Conservation (phyloP, 2,329 filamentous ascomycete genomes). For the Lachnellula hyalina region DNA sequence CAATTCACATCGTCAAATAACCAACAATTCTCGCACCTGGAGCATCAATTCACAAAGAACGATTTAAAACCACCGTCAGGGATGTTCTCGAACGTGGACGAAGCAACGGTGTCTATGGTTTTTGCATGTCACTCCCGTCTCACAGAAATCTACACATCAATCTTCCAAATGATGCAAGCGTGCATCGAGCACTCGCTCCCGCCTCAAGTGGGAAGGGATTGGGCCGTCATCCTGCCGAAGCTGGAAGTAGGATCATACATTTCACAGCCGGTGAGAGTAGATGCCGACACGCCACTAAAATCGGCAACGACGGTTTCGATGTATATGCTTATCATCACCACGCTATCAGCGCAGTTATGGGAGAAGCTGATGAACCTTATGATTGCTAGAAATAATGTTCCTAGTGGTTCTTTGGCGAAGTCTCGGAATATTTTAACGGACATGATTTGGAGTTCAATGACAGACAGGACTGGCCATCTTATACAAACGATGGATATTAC, state of each 20-base stretch:
- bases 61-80: background rate
- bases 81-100: slow-evolving; percentile 1
- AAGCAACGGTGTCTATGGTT: slow-evolving; percentile 5
- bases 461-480: background rate
- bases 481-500: background rate
- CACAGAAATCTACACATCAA: slow-evolving; percentile 4
- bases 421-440: background rate
- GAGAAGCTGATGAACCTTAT: background rate
- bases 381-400: slow-evolving; percentile 3
- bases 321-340: slow-evolving; percentile 10
- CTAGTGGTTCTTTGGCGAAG: background rate
- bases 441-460: background rate
- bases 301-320: background rate
- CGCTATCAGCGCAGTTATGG: slow-evolving; percentile 2
- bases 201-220: background rate
- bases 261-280: slow-evolving; percentile 1
- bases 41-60: background rate
- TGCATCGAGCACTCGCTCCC: slow-evolving; percentile 2
- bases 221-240: slow-evolving; percentile 3
- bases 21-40: background rate
- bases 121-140: slow-evolving; percentile 5
- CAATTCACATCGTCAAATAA: background rate
- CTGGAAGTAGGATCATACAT: slow-evolving; percentile 2
- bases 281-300: slow-evolving; percentile 1
- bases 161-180: slow-evolving; percentile 10